Percentiles rank a stretch among this genome's conserved stretches.
phyloP scores from a whole-genome alignment of 768 basidiomycete species.

The Leccinum incarnatum region DNA sequence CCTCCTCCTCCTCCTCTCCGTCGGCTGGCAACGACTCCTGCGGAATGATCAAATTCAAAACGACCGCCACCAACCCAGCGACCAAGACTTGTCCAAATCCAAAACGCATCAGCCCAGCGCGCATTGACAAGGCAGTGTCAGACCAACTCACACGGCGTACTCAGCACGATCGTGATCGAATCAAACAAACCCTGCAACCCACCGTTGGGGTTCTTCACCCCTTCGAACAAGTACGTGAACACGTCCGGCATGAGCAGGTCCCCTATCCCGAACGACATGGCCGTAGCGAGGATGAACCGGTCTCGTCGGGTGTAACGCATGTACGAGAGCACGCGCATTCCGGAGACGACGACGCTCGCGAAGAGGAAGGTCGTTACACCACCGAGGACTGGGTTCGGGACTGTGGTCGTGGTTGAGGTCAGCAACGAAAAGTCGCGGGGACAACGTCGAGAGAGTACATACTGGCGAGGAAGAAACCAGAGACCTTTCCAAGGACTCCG shows the following conservation, averaged over 20 bases:
- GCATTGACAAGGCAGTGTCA: neutral
- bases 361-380: slow-evolving; percentile 89
- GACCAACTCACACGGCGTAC: slow-evolving; percentile 70
- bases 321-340: slow-evolving; percentile 58
- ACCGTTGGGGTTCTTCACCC: slow-evolving; percentile 48
- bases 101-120: neutral
- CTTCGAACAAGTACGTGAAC: slow-evolving; percentile 69
- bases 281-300: slow-evolving; percentile 64
- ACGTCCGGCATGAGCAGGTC: slow-evolving; percentile 64
- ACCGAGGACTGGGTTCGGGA: slow-evolving; percentile 79
- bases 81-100: slow-evolving; percentile 42
- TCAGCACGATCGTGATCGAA: slow-evolving; percentile 76
- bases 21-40: slow-evolving; percentile 24
- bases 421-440: neutral
- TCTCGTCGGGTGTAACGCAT: slow-evolving; percentile 62
- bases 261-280: slow-evolving; percentile 67
- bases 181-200: slow-evolving; percentile 69
- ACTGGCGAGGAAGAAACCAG: slow-evolving; percentile 83
- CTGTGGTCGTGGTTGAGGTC: slow-evolving; percentile 22
- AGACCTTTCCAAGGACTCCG: slow-evolving; percentile 77
- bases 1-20: slow-evolving; percentile 22
- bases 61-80: slow-evolving; percentile 54
- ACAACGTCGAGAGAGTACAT: slow-evolving; percentile 14
- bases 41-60: slow-evolving; percentile 59
- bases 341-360: slow-evolving; percentile 69